Evolutionary conservation across 2,329 filamentous ascomycete genomes (phyloP).

Genomic region (Ceratocystis variospora): DNA sequence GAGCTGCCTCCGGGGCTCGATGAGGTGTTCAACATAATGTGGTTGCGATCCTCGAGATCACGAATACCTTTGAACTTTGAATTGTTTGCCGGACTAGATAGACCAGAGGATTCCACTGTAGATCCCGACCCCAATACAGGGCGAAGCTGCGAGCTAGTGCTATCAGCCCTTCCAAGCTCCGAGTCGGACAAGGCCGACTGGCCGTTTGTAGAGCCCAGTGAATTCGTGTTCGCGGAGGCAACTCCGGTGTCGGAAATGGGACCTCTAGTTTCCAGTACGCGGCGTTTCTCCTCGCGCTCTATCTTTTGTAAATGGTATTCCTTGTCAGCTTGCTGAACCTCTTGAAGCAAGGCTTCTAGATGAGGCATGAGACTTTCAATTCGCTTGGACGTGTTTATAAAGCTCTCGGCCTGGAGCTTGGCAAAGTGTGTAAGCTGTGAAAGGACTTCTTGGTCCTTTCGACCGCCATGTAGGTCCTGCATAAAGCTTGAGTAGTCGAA

Average conservation of each 20-base stretch:
- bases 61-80: conserved; percentile 79
- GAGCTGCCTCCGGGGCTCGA: conserved; percentile 45
- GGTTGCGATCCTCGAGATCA: conserved; percentile 74
- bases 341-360: conserved; percentile 70
- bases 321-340: conserved; percentile 89
- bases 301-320: conserved; percentile 90
- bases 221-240: conserved; percentile 32
- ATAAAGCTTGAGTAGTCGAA: conserved; percentile 99
- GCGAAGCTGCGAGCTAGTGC: conserved; percentile 52
- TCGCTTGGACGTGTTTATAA: conserved; percentile 70
- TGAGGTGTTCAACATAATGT: conserved; percentile 31
- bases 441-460: conserved; percentile 92
- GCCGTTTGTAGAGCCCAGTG: conserved; percentile 42
- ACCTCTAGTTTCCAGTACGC: conserved; percentile 69
- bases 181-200: conserved; percentile 44
- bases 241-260: conserved; percentile 9
- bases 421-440: conserved; percentile 92
- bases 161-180: conserved; percentile 60
- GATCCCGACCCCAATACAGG: conserved; percentile 28
- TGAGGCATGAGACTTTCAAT: conserved; percentile 79
- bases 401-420: conserved; percentile 73
- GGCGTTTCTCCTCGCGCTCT: conserved; percentile 89
- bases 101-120: conserved; percentile 10
- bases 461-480: conserved; percentile 97
- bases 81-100: conserved; percentile 37